Conservation (phyloP, 2,329 filamentous ascomycete species). For the Claviceps sp. region DNA sequence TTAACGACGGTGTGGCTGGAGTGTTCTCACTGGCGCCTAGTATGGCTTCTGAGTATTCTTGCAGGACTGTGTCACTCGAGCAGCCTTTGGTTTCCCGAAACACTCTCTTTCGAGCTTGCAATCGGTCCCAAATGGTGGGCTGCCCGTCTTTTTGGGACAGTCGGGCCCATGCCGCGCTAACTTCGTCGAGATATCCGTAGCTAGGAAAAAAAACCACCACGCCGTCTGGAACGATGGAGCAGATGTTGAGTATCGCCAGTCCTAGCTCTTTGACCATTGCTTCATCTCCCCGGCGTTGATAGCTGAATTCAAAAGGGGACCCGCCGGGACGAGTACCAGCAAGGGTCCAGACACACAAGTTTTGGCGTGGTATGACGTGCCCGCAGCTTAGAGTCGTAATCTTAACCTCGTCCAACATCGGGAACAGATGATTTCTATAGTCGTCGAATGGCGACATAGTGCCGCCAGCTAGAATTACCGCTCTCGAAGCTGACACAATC, state of each 20-base stretch:
- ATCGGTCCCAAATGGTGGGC: slow-evolving; percentile 42
- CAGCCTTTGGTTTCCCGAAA: slow-evolving; percentile 44
- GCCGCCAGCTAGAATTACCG: slow-evolving; percentile 82
- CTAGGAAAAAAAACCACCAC: slow-evolving; percentile 93
- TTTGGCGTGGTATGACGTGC: slow-evolving; percentile 77
- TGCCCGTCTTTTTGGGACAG: slow-evolving; percentile 20
- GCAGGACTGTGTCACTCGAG: slow-evolving; percentile 56
- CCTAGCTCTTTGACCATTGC: slow-evolving; percentile 65
- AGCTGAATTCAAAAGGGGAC: slow-evolving; percentile 73
- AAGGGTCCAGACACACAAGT: slow-evolving; percentile 67
- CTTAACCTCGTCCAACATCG: slow-evolving; percentile 47
- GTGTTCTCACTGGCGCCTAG: slow-evolving; percentile 20
- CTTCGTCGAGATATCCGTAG: slow-evolving; percentile 76
- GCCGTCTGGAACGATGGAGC: slow-evolving; percentile 67
- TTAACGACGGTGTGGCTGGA: background rate
- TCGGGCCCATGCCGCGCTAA: slow-evolving; percentile 44
- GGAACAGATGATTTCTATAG: slow-evolving; percentile 76
- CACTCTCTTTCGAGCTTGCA: slow-evolving; percentile 46
- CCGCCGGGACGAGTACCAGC: slow-evolving; percentile 25
- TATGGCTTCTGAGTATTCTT: slow-evolving; percentile 59
- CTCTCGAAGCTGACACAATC: slow-evolving; percentile 69
- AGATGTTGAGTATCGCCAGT: slow-evolving; percentile 55
- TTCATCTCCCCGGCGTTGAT: slow-evolving; percentile 56
- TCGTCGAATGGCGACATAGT: slow-evolving; percentile 97
- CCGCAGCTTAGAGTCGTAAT: slow-evolving; percentile 81